Percentiles rank a stretch among this genome's conserved stretches.
These are phyloP conservation scores for Cyclotella choctawhatcheeana DNA, from an alignment of 108 stramenopile species.

Conservation along the genomic window DNA sequence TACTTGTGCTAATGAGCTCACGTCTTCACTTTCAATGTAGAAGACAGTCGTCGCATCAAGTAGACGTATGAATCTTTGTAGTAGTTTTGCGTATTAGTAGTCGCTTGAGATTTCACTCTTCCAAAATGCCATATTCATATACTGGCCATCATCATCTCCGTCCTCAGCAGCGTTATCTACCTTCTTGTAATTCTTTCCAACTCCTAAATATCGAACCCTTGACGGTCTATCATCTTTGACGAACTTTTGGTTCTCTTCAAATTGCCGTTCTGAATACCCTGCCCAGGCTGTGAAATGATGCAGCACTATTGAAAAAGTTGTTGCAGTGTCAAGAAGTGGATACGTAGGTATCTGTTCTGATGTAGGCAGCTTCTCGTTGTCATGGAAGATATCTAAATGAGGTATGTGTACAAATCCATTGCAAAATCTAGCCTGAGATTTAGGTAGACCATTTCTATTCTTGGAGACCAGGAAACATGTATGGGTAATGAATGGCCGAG, in stretches of 20 bases:
- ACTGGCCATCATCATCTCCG: not conserved
- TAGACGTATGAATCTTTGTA: no score
- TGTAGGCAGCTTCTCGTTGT: not conserved
- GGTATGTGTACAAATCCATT: conserved; percentile 79
- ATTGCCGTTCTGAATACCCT: conserved; percentile 46
- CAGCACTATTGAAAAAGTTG: conserved; percentile 70
- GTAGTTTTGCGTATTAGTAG: not conserved
- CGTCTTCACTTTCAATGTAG: no score
- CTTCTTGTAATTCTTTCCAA: conserved; percentile 1
- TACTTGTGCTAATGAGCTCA: no score
- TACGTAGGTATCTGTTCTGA: not conserved
- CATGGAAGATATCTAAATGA: conserved; percentile 42
- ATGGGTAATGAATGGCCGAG: conserved; percentile 39
- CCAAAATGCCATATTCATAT: conserved; percentile 9
- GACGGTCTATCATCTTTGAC: conserved; percentile 37
- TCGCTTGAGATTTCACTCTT: not conserved
- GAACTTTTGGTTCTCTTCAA: conserved; percentile 52
- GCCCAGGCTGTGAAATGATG: conserved; percentile 77
- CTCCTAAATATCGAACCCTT: conserved; percentile 28
- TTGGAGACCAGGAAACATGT: conserved; percentile 51
- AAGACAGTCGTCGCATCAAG: no score
- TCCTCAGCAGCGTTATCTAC: not conserved
- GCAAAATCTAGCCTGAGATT: conserved; percentile 63
- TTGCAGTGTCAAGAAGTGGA: conserved; percentile 54
- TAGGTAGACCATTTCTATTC: conserved; percentile 59